Base-by-base conservation (phyloP, 495 filamentous ascomycete species). In the Achaetomiella virescens region DNA sequence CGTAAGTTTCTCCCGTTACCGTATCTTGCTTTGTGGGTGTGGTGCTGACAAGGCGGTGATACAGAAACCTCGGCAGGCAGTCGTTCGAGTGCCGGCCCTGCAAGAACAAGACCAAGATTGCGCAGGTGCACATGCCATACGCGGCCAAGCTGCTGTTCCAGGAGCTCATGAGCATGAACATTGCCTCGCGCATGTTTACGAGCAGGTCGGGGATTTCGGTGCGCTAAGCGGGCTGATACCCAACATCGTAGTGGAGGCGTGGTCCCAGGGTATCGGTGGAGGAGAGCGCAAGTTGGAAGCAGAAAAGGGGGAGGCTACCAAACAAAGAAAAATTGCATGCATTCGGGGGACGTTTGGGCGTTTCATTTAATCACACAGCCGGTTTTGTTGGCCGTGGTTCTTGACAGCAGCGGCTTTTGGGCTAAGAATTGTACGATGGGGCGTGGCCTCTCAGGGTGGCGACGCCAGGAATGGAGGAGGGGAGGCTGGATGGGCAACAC, bases 71-170 rank as follows among this genome's bases (percentile, higher is more conserved):
- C 43, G 89, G 88, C 66, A 96, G 95, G 73, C 87, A 91, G 52
- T 84, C 87, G 20, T 96, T 96, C 70, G 93, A 97, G 71, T 99
- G 93, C 71, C 83, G 93, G 35, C 89, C 93, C 38, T 99, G 93
- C 80, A 89, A 91, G 74, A 99, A 97, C 79, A 97, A 97, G 83
- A 96, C 91, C 54, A 86, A 85, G 70, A 97, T 99, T 62, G 95
- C 92, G 10, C 95, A 97, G 72, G 84, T 99, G 42, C 87, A 96
- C 67, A 92, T 99, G 62, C 93, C 93, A 17, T 99, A 99, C 67
- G 93, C 93, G 20, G 93, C 95, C 62, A 99, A 99, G 77, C 80
- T 99, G 52, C 80, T 99, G 52, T 97, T 99, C 84, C 93, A 99
- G 75, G 93, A 99, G 77, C 78, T 99, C 60, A 86, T 87, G 67